Percentiles rank a stretch among this genome's conserved stretches.
Evolutionary conservation across 768 basidiomycete genomes (phyloP).

Genomic region (Collybia nuda): DNA sequence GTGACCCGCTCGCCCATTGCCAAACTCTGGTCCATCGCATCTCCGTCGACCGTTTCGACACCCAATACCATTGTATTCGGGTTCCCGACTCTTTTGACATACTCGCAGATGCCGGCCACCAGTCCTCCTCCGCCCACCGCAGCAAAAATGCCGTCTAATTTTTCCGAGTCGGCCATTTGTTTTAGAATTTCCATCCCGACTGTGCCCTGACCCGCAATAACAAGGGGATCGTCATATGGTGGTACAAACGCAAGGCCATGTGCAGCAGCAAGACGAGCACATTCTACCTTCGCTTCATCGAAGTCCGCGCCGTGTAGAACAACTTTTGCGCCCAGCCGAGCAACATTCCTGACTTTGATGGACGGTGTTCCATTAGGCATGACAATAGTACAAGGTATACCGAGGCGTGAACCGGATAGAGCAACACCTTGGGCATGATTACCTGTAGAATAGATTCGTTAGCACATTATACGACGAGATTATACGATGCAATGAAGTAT

Average conservation of each 20-base stretch:
- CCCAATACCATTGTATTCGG: slow-evolving; percentile 83
- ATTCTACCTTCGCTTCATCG: slow-evolving; percentile 95
- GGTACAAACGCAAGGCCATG: slow-evolving; percentile 90
- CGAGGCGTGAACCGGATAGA: slow-evolving; percentile 83
- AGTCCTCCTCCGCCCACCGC: slow-evolving; percentile 95
- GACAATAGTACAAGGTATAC: slow-evolving; percentile 96
- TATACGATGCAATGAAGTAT: no score
- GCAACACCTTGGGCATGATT: slow-evolving; percentile 99
- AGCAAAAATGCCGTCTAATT: slow-evolving; percentile 82
- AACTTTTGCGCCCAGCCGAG: slow-evolving; percentile 93
- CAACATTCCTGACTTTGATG: slow-evolving; percentile 95
- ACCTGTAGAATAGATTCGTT: slow-evolving; percentile 45
- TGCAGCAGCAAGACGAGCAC: slow-evolving; percentile 73
- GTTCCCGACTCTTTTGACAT: slow-evolving; percentile 89
- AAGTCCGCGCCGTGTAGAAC: slow-evolving; percentile 91
- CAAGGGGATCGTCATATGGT: slow-evolving; percentile 94
- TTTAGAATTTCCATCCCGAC: slow-evolving; percentile 94
- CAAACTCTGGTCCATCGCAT: slow-evolving; percentile 89
- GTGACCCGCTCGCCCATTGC: slow-evolving; percentile 79
- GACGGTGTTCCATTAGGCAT: slow-evolving; percentile 95
- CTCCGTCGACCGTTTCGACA: slow-evolving; percentile 93
- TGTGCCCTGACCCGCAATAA: slow-evolving; percentile 97
- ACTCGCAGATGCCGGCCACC: slow-evolving; percentile 86
- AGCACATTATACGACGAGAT: no score
- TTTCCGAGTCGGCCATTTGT: slow-evolving; percentile 74